Conservation (phyloP, 1,284 basidiomycete genomes). For the Melampsora occidentalis region DNA sequence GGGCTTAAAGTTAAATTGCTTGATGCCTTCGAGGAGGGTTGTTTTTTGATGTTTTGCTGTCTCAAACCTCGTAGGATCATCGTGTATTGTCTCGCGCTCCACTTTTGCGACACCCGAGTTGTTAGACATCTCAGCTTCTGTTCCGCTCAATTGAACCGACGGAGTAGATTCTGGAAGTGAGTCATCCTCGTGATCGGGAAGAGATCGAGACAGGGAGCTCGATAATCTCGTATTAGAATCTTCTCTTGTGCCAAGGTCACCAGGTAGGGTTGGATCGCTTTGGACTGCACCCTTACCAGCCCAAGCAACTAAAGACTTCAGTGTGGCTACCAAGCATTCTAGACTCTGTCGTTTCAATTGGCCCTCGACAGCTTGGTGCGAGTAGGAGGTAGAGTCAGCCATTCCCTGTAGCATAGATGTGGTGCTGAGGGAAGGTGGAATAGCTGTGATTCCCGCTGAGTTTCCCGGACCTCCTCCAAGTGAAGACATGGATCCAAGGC, state of each 20-base stretch:
- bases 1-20: conserved; percentile 97
- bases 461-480: background rate
- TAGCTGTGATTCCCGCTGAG: conserved; percentile 52
- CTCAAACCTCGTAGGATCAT: conserved; percentile 91
- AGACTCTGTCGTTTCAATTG: conserved; percentile 82
- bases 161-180: conserved; percentile 49
- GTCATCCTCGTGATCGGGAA: conserved; percentile 43
- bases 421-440: conserved; percentile 67
- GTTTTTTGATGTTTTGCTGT: conserved; percentile 97
- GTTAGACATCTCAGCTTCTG: conserved; percentile 35
- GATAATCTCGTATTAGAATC: conserved; percentile 41
- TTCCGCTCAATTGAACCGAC: conserved; percentile 42
- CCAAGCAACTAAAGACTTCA: conserved; percentile 86
- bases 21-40: conserved; percentile 88
- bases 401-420: conserved; percentile 59
- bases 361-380: conserved; percentile 68
- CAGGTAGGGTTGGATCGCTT: conserved; percentile 45
- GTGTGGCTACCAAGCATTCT: conserved; percentile 79
- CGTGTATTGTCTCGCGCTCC: conserved; percentile 65
- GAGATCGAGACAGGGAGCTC: conserved; percentile 5
- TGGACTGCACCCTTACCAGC: conserved; percentile 55
- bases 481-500: background rate
- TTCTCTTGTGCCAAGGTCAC: background rate
- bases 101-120: conserved; percentile 62
- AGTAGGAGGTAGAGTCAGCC: conserved; percentile 47